A percentile compares a stretch with the other conserved stretches of the same genome.
phyloP scores from a whole-genome alignment of 495 filamentous ascomycete genomes.

The Tuber indicum region DNA sequence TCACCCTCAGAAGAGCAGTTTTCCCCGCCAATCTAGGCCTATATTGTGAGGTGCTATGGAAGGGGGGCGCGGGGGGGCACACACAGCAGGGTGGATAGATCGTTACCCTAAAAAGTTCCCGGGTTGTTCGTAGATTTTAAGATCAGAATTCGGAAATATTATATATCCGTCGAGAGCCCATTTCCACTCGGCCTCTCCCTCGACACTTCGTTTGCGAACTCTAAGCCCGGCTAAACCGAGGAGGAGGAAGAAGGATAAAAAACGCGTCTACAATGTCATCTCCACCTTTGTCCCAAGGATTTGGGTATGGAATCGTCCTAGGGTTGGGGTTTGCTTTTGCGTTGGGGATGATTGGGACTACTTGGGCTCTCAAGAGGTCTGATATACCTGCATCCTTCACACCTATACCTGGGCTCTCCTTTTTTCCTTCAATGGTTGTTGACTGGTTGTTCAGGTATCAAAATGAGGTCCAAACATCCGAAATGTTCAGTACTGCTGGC shows the following conservation, averaged over 20 bases:
- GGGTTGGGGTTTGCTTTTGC: constrained; percentile 72
- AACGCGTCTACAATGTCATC: constrained; percentile 1
- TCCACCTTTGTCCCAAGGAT: constrained; percentile 59
- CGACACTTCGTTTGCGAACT: neutral
- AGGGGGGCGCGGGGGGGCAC: neutral
- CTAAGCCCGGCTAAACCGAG: neutral
- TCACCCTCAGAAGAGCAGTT: neutral
- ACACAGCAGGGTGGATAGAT: neutral
- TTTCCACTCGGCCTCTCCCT: neutral
- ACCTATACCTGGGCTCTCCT: neutral
- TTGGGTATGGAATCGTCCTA: constrained; percentile 78
- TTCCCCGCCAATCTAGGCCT: neutral
- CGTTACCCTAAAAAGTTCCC: neutral
- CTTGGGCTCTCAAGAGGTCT: constrained; percentile 66
- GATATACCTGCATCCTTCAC: neutral
- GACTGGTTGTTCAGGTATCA: constrained; percentile 57
- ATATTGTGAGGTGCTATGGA: neutral
- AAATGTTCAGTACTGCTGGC: constrained; percentile 95
- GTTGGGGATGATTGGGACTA: constrained; percentile 71
- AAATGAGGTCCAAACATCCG: constrained; percentile 87
- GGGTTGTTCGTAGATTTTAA: neutral
- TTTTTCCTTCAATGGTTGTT: constrained; percentile 6
- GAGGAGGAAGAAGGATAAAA: neutral
- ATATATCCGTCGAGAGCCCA: neutral
- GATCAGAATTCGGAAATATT: neutral